These are phyloP conservation scores for Eucalyptus cloeziana DNA, from an alignment of 345 rosid species.

Conservation along the genomic window DNA sequence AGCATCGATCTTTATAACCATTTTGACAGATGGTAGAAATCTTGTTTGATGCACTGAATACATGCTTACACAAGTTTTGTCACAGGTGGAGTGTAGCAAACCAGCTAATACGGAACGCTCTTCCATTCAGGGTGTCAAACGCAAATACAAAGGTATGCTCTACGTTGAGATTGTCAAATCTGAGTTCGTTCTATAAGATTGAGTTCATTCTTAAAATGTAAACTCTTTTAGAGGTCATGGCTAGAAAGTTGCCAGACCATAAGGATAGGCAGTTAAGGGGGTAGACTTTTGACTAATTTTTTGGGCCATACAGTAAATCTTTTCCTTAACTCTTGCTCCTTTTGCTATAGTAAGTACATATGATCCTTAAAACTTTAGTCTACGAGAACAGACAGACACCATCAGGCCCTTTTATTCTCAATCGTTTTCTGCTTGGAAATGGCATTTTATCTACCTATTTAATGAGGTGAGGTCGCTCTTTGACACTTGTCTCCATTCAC, in stretches of 20 bases:
- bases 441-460: too few species aligned
- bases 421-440: too few species aligned
- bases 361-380: too few species aligned
- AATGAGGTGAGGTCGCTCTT: too few species aligned
- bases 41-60: background rate
- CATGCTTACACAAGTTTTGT: background rate
- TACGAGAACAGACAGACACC: background rate
- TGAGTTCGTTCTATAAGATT: background rate
- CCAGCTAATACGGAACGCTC: background rate
- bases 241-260: background rate
- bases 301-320: background rate
- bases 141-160: background rate
- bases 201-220: background rate
- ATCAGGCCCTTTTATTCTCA: background rate
- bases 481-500: too few species aligned
- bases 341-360: too few species aligned
- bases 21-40: background rate
- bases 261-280: background rate
- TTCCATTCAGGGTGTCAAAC: background rate
- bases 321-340: background rate
- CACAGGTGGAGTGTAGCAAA: background rate
- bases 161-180: background rate
- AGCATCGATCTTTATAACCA: fast-evolving
- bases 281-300: background rate
- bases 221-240: background rate